phyloP scores from a whole-genome alignment of 805 yeast species.

The Kazachstania kunashirensis region DNA sequence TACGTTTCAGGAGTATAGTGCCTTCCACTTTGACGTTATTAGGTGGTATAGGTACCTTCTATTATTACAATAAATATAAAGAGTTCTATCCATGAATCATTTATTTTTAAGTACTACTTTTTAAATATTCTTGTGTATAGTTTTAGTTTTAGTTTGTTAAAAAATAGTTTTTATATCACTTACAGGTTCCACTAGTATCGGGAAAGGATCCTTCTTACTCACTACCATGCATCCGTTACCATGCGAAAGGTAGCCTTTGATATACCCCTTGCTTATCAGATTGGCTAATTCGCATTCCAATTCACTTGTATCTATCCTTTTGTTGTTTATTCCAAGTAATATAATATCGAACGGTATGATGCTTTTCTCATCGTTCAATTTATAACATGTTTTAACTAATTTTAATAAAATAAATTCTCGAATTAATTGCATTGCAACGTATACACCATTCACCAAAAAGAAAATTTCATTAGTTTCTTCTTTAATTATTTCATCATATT shows the following conservation, averaged over 20 bases:
- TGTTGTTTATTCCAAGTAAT: not conserved
- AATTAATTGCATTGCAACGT: constrained; percentile 46
- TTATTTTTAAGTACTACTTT: not conserved
- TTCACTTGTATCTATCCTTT: constrained; percentile 21
- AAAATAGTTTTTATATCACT: not conserved
- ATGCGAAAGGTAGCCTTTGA: constrained; percentile 80
- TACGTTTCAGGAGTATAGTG: constrained; percentile 58
- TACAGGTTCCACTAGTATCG: constrained; percentile 28
- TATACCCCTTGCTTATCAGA: constrained; percentile 45
- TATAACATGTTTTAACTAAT: constrained; percentile 34
- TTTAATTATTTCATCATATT: constrained; percentile 38
- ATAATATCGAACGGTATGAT: constrained; percentile 11
- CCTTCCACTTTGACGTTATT: constrained; percentile 56
- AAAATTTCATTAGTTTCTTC: constrained; percentile 38
- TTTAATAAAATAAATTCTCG: constrained; percentile 42
- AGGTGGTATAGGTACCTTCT: constrained; percentile 55
- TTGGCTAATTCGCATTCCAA: constrained; percentile 63
- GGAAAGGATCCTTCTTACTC: constrained; percentile 68
- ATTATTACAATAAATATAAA: constrained; percentile 65
- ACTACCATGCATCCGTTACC: constrained; percentile 63
- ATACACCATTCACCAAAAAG: constrained; percentile 50
- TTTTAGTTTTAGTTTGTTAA: not conserved
- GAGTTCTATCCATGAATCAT: constrained; percentile 44
- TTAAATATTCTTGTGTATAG: not conserved
- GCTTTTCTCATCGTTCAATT: constrained; percentile 2